Evolutionary conservation across 108 stramenopile species (phyloP).

Genomic region (Stephanodiscus triporus): DNA sequence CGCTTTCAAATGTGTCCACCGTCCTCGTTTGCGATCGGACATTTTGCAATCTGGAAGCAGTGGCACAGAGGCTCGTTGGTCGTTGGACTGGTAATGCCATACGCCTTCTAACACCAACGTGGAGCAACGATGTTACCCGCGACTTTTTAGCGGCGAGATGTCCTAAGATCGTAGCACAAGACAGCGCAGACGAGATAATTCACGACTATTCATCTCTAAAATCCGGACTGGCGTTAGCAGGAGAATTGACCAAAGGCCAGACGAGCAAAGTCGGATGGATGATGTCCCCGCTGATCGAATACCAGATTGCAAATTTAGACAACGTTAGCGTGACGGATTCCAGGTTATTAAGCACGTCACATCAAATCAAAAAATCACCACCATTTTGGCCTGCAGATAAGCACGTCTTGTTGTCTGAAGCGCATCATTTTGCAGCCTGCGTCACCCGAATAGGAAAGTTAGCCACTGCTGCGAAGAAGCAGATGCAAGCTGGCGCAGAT

Average conservation of each 20-base stretch:
- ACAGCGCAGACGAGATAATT: conserved; percentile 85
- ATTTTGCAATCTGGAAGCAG: conserved; percentile 86
- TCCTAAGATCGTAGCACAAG: conserved; percentile 83
- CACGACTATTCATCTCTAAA: conserved; percentile 82
- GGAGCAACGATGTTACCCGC: conserved; percentile 83
- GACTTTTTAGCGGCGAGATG: conserved; percentile 81
- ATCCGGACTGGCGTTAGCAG: conserved; percentile 75
- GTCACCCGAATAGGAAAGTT: conserved; percentile 79
- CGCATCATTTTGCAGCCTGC: conserved; percentile 89
- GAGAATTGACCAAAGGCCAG: conserved; percentile 63
- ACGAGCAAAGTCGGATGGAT: conserved; percentile 77
- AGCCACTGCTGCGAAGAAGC: conserved; percentile 62
- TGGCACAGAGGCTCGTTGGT: conserved; percentile 83
- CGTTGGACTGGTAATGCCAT: conserved; percentile 86
- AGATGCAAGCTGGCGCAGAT: conserved; percentile 9
- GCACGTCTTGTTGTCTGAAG: conserved; percentile 68
- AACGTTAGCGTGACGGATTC: conserved; percentile 53
- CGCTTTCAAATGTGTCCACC: conserved; percentile 23
- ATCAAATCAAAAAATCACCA: conserved; percentile 28
- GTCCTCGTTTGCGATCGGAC: conserved; percentile 86
- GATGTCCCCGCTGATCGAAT: conserved; percentile 72
- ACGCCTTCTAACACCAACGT: conserved; percentile 71
- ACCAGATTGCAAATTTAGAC: conserved; percentile 81
- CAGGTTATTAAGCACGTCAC: conserved; percentile 8
- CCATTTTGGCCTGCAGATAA: conserved; percentile 87